Evolutionary conservation across 129 eudicot species (phyloP).

Genomic region (Saposhnikovia divaricata): DNA sequence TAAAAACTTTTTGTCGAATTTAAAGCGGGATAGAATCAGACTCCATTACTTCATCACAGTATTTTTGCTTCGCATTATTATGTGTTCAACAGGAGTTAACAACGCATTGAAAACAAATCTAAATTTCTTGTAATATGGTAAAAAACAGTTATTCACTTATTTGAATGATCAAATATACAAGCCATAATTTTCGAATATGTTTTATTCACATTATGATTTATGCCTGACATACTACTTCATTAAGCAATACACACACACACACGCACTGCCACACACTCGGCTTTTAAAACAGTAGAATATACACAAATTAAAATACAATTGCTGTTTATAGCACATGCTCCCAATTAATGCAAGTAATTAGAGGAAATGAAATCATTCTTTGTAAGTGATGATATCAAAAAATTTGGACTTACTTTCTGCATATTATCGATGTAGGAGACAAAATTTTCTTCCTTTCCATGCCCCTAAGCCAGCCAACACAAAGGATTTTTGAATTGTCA

Average conservation of each 20-base stretch:
- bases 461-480: slow-evolving; percentile 40
- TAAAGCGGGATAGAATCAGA: neutral
- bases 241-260: neutral
- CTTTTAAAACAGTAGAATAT: neutral
- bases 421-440: slow-evolving; percentile 21
- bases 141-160: neutral
- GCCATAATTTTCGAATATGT: neutral
- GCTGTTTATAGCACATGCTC: neutral
- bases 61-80: neutral
- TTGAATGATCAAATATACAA: neutral
- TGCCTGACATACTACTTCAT: neutral
- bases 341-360: neutral
- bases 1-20: neutral
- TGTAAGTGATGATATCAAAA: slow-evolving; percentile 17
- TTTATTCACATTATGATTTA: neutral
- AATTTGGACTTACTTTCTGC: slow-evolving; percentile 12
- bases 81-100: neutral
- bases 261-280: neutral
- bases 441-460: slow-evolving; percentile 15
- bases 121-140: neutral
- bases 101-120: neutral
- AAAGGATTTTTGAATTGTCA: neutral
- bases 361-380: slow-evolving; percentile 20
- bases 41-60: neutral
- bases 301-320: neutral